phyloP scores from a whole-genome alignment of 2,329 filamentous ascomycete species.

The Xylariaceae sp. region DNA sequence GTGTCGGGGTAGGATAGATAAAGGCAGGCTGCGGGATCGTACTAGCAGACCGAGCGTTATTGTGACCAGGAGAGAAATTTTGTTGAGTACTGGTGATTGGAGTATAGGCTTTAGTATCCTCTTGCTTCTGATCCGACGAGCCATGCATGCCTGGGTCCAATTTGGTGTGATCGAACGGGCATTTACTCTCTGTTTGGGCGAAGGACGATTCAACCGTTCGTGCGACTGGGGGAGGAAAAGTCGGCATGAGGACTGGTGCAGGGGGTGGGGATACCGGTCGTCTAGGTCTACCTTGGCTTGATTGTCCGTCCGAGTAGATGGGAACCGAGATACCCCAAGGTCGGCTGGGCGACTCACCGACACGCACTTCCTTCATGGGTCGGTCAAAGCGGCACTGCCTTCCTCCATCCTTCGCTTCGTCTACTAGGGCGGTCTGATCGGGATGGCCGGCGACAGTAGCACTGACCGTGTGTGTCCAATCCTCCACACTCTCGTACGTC shows the following conservation, averaged over 20 bases:
- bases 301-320: conserved; percentile 38
- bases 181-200: conserved; percentile 40
- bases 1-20: conserved; percentile 39
- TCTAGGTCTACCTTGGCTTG: conserved; percentile 33
- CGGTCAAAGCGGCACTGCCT: conserved; percentile 75
- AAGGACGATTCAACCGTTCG: conserved; percentile 16
- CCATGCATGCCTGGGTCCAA: conserved; percentile 31
- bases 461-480: conserved; percentile 77
- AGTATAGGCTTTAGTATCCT: conserved; percentile 23
- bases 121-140: conserved; percentile 24
- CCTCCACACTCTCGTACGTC: conserved; percentile 66
- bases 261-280: conserved; percentile 52
- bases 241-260: conserved; percentile 49
- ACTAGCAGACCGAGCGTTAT: conserved; percentile 22
- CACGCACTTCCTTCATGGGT: conserved; percentile 78
- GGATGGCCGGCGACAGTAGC: conserved; percentile 36
- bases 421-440: conserved; percentile 37
- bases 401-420: conserved; percentile 46
- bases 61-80: conserved; percentile 21
- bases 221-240: conserved; percentile 24
- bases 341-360: conserved; percentile 87
- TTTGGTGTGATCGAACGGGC: conserved; percentile 53
- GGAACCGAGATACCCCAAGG: conserved; percentile 40
- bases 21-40: conserved; percentile 45
- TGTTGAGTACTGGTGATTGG: conserved; percentile 18